These are phyloP conservation scores for Eugenia klotzschiana DNA, from an alignment of 441 rosid genomes.

Conservation along the genomic window DNA sequence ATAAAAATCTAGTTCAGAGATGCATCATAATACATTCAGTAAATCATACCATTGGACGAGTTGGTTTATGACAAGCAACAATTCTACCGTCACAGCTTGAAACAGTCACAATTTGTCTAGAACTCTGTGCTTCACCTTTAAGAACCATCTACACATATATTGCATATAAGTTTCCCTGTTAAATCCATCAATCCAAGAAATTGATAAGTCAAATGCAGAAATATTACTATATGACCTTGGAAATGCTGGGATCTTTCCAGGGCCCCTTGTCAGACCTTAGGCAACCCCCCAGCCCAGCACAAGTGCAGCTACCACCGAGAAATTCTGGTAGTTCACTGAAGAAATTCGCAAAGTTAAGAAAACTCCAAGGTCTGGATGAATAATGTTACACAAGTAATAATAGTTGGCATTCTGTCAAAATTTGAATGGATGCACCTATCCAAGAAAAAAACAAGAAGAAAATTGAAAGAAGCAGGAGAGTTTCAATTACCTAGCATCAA, in stretches of 20 bases:
- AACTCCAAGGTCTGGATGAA: background rate
- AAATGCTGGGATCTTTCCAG: conserved; percentile 5
- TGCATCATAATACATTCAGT: background rate
- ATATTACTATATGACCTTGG: background rate
- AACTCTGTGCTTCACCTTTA: background rate
- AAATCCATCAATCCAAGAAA: background rate
- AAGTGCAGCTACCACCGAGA: conserved; percentile 9
- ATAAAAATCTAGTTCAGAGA: background rate
- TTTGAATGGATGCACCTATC: background rate
- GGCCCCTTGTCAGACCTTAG: conserved; percentile 10
- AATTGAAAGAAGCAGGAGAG: background rate
- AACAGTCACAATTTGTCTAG: background rate
- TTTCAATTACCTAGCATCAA: conserved; percentile 2
- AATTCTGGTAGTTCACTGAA: conserved; percentile 12
- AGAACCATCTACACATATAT: background rate
- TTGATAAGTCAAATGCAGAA: background rate
- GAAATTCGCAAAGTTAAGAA: background rate
- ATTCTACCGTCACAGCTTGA: background rate
- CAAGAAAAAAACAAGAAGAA: background rate
- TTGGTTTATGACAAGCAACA: background rate
- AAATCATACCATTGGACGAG: background rate
- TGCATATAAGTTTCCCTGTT: background rate
- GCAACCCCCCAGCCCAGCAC: background rate
- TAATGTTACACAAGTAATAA: background rate
- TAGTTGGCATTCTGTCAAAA: background rate